Evolutionary conservation across 108 stramenopile genomes (phyloP).

Genomic region (Cyclotella distinguenda): DNA sequence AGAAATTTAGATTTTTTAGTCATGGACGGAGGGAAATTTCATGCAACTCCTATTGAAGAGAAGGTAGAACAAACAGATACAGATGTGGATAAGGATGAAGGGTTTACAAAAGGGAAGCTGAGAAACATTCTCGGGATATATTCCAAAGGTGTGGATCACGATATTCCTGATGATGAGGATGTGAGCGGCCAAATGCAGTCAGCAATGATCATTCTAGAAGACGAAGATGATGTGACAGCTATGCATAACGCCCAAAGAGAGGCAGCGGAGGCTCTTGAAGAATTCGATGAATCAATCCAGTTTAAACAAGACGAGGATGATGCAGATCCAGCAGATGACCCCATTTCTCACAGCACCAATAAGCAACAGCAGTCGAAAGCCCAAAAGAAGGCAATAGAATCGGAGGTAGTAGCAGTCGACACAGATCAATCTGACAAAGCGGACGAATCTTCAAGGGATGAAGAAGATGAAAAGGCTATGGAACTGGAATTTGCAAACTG

Average conservation of each 20-base stretch:
- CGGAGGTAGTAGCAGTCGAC: constrained; percentile 12
- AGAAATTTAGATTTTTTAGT: constrained; percentile 92
- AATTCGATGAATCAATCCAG: constrained; percentile 84
- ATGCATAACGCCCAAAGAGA: constrained; percentile 75
- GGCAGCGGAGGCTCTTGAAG: constrained; percentile 77
- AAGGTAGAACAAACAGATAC: constrained; percentile 13
- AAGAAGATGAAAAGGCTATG: constrained; percentile 52
- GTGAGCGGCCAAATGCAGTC: constrained; percentile 77
- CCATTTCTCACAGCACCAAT: constrained; percentile 8
- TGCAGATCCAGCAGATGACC: background rate
- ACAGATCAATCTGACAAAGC: constrained; percentile 1
- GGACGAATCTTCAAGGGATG: constrained; percentile 32
- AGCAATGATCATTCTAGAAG: constrained; percentile 91
- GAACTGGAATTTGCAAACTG: constrained; percentile 92
- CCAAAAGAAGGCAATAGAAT: constrained; percentile 20
- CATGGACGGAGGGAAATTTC: constrained; percentile 95
- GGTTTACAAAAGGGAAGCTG: constrained; percentile 72
- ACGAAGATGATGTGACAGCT: constrained; percentile 87
- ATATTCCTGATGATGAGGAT: constrained; percentile 1
- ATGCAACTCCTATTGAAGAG: constrained; percentile 37
- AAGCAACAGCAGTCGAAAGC: constrained; percentile 22
- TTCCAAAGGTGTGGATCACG: constrained; percentile 25
- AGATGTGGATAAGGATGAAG: constrained; percentile 44
- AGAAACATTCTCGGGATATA: constrained; percentile 68
- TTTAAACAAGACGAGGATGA: constrained; percentile 57